A percentile compares a stretch with the other conserved stretches of the same genome.
These are phyloP conservation scores for Pseudognaphalium luteoalbum DNA, from an alignment of 129 eudicot species.

Conservation along the genomic window DNA sequence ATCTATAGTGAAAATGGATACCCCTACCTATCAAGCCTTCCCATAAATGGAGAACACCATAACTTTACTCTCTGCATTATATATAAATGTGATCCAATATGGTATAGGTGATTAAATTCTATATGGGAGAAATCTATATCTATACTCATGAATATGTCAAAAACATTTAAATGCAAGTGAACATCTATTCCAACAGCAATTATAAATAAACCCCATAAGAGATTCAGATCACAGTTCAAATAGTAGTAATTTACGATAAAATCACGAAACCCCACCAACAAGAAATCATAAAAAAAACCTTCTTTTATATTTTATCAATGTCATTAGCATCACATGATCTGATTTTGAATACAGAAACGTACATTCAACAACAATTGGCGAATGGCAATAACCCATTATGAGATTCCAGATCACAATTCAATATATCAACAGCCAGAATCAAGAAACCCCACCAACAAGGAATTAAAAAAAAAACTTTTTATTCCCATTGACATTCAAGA, in stretches of 20 bases:
- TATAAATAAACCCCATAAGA: neutral
- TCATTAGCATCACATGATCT: neutral
- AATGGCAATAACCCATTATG: conserved; percentile 16
- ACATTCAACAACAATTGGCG: neutral
- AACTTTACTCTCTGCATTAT: neutral
- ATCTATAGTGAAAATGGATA: neutral
- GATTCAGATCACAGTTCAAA: conserved; percentile 13
- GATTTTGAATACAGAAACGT: neutral
- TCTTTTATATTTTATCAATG: neutral
- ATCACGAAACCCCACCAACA: conserved; percentile 11
- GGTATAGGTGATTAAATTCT: neutral
- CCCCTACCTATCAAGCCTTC: neutral
- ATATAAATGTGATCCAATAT: neutral
- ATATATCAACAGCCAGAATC: neutral
- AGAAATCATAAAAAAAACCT: neutral
- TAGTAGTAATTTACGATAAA: neutral
- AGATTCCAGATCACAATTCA: conserved; percentile 1
- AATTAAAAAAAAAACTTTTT: neutral
- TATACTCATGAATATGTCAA: neutral
- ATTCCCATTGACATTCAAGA: neutral
- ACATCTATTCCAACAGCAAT: conserved; percentile 6
- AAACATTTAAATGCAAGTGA: neutral
- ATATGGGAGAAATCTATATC: neutral
- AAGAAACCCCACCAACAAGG: neutral
- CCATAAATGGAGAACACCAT: neutral